Percentiles rank a stretch among this genome's conserved stretches.
These are phyloP conservation scores for Turnera subulata DNA, from an alignment of 345 rosid genomes.

Conservation along the genomic window DNA sequence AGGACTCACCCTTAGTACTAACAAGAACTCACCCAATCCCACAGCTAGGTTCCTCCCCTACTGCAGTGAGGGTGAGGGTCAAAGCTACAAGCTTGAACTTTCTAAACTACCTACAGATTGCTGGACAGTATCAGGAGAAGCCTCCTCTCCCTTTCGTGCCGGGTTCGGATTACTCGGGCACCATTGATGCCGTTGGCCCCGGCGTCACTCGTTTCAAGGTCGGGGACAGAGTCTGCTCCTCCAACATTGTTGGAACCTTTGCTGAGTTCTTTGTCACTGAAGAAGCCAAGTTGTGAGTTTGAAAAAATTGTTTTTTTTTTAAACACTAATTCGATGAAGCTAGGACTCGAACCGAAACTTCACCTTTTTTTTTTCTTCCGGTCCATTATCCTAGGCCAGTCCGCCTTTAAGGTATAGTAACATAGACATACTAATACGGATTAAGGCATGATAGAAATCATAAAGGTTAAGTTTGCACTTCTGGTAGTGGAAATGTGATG, in stretches of 20 bases:
- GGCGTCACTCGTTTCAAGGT: conserved; percentile 56
- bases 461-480: background rate
- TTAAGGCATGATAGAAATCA: background rate
- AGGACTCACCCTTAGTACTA: conserved; percentile 43
- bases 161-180: conserved; percentile 88
- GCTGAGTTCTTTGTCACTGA: conserved; percentile 87
- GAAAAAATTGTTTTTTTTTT: no score
- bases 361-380: background rate
- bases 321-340: no score
- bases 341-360: no score
- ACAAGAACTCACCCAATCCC: conserved; percentile 56
- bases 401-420: background rate
- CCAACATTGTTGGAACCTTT: conserved; percentile 58
- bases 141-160: conserved; percentile 81
- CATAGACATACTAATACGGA: background rate
- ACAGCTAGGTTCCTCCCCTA: conserved; percentile 42
- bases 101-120: conserved; percentile 89
- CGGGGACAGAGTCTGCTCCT: conserved; percentile 78
- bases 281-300: conserved; percentile 52
- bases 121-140: conserved; percentile 88
- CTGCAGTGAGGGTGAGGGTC: conserved; percentile 68
- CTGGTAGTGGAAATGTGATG: background rate
- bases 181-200: conserved; percentile 60
- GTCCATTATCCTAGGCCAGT: no score
- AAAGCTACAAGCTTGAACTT: conserved; percentile 93